These are phyloP conservation scores for Juglanconis sp. DNA, from an alignment of 2,329 filamentous ascomycete genomes.

Conservation along the genomic window DNA sequence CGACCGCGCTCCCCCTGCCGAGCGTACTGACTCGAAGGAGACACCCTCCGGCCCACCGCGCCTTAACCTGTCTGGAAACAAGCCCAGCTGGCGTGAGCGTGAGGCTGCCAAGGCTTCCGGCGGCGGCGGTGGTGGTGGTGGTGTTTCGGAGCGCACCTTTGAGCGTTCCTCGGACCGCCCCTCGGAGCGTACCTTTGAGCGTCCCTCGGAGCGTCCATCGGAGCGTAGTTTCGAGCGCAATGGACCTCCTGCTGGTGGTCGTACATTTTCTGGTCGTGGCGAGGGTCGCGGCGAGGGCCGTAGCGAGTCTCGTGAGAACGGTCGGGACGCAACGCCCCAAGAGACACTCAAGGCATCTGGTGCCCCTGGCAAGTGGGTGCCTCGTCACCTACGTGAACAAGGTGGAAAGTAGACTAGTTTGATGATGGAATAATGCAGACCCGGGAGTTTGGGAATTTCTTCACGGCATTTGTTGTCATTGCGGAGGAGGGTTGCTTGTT, in stretches of 20 bases:
- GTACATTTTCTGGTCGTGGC: conserved; percentile 36
- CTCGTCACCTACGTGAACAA: conserved; percentile 32
- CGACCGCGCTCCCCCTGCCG: conserved; percentile 17
- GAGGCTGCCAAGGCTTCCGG: conserved; percentile 41
- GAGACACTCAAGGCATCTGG: conserved; percentile 53
- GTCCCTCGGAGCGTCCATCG: conserved; percentile 5
- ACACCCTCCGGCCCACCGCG: conserved; percentile 50
- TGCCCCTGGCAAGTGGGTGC: conserved; percentile 58
- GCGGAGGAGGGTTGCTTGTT: conserved; percentile 7
- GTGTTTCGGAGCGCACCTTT: background rate
- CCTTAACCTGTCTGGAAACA: conserved; percentile 46
- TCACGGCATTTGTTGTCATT: conserved; percentile 9
- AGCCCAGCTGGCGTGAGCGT: conserved; percentile 59
- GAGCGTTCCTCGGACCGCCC: background rate
- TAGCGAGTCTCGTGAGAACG: conserved; percentile 40
- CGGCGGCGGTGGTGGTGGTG: conserved; percentile 16
- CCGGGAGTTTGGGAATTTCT: conserved; percentile 5
- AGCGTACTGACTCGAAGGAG: conserved; percentile 42
- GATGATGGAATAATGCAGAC: conserved; percentile 7
- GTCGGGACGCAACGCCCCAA: conserved; percentile 36
- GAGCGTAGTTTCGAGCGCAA: conserved; percentile 16
- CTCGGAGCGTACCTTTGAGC: background rate
- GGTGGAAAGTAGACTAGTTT: conserved; percentile 10
- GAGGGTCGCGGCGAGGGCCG: conserved; percentile 39
- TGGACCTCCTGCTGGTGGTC: conserved; percentile 19